phyloP scores from a whole-genome alignment of 2,329 filamentous ascomycete genomes.

The Dryadomyces quercus-mongolicae region DNA sequence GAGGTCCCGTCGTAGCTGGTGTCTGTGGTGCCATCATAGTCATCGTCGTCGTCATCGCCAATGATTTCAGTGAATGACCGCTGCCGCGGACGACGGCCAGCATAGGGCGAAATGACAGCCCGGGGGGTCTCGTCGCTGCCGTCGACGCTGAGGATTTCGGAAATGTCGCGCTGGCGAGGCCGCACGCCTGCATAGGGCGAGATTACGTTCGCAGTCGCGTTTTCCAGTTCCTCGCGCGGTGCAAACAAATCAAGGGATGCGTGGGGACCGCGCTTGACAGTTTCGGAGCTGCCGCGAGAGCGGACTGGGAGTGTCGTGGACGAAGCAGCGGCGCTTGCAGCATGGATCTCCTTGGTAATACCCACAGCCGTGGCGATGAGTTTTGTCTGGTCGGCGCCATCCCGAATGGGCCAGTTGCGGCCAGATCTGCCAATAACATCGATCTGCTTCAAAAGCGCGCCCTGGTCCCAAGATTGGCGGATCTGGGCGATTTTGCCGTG shows the following conservation, averaged over 20 bases:
- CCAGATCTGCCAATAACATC: conserved; percentile 85
- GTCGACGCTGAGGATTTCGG: conserved; percentile 57
- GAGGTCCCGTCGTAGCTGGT: conserved; percentile 6
- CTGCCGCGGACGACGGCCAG: conserved; percentile 44
- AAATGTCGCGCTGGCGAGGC: conserved; percentile 55
- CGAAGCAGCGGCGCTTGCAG: conserved; percentile 1
- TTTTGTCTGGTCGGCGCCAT: conserved; percentile 71
- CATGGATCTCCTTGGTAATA: conserved; percentile 36
- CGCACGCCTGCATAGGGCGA: conserved; percentile 47
- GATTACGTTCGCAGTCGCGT: conserved; percentile 31
- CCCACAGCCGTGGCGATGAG: conserved; percentile 55
- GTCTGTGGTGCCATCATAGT: conserved; percentile 1
- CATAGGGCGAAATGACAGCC: conserved; percentile 30
- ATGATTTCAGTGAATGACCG: conserved; percentile 62
- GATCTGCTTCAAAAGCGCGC: conserved; percentile 79
- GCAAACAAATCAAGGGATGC: conserved; percentile 66
- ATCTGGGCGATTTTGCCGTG: conserved; percentile 74
- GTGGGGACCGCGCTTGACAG: conserved; percentile 50
- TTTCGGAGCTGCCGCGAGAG: conserved; percentile 39
- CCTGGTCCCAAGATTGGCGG: conserved; percentile 91
- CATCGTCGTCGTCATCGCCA: conserved; percentile 28
- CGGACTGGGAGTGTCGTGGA: conserved; percentile 27
- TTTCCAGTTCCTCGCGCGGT: conserved; percentile 43
- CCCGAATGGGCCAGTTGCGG: conserved; percentile 89
- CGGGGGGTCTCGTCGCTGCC: conserved; percentile 24